These are phyloP conservation scores for Clarireedia hainanense DNA, from an alignment of 2,329 filamentous ascomycete species.

Conservation along the genomic window DNA sequence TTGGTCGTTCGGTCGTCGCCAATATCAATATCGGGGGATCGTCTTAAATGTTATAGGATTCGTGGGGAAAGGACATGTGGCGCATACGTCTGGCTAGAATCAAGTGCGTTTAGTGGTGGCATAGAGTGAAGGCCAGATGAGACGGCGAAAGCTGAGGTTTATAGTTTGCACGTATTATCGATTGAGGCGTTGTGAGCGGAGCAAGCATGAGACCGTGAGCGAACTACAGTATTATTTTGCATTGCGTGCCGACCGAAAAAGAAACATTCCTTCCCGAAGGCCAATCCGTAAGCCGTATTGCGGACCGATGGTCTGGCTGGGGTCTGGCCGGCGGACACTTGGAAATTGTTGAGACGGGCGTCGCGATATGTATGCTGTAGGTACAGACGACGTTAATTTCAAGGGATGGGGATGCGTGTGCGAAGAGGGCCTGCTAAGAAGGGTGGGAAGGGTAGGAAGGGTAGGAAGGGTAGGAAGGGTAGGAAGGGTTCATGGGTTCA, in stretches of 20 bases:
- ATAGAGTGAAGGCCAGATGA: background rate
- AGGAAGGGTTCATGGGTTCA: no score
- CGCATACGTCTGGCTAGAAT: background rate
- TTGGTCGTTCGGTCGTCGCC: background rate
- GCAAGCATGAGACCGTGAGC: conserved; percentile 5
- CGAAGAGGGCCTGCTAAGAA: no score
- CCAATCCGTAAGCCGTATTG: background rate
- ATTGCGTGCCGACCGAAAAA: background rate
- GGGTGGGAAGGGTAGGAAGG: no score
- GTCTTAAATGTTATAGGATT: background rate
- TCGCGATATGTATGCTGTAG: no score
- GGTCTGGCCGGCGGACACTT: background rate
- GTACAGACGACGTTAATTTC: no score
- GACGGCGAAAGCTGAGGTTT: conserved; percentile 1
- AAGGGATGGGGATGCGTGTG: no score
- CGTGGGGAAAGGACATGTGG: background rate
- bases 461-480: no score
- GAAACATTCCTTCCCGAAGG: background rate
- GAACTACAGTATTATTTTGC: background rate
- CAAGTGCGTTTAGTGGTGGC: background rate
- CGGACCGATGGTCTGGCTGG: background rate
- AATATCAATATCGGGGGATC: background rate
- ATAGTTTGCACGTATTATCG: conserved; percentile 2
- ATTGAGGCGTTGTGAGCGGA: conserved; percentile 1
- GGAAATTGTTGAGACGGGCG: background rate